Conservation (phyloP, 2,329 filamentous ascomycete genomes). For the Pezicula carpinea region DNA sequence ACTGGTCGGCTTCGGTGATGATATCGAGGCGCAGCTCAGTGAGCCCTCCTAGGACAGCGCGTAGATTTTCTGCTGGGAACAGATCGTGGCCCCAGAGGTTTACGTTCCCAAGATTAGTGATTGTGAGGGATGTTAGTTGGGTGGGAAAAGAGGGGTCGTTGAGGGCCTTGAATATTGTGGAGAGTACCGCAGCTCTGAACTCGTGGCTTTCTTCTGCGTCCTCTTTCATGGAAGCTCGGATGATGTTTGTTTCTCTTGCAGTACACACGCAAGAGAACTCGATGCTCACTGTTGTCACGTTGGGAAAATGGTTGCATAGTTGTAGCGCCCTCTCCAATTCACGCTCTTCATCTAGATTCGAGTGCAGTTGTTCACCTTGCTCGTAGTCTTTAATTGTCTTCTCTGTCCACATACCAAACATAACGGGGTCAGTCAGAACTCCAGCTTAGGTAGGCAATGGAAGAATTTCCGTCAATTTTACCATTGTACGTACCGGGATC, state of each 20-base stretch:
- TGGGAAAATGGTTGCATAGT: slow-evolving; percentile 4
- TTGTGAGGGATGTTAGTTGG: neutral
- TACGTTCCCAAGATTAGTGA: slow-evolving; percentile 6
- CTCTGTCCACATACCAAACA: no score
- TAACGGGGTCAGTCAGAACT: no score
- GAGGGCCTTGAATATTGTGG: slow-evolving; percentile 1
- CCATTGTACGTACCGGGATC: no score
- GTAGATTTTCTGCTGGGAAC: neutral
- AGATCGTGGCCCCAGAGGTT: slow-evolving; percentile 2
- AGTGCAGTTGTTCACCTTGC: neutral
- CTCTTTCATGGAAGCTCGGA: neutral
- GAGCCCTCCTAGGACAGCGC: neutral
- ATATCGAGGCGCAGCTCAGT: slow-evolving; percentile 3
- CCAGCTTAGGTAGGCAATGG: no score
- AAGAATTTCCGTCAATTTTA: no score
- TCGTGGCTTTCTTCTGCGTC: neutral
- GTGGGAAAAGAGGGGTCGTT: slow-evolving; percentile 1
- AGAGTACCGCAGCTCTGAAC: slow-evolving; percentile 3
- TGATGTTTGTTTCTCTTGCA: neutral
- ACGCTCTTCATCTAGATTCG: neutral
- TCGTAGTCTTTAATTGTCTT: neutral
- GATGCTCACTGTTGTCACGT: slow-evolving; percentile 1
- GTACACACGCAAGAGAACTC: slow-evolving; percentile 4
- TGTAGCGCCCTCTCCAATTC: neutral
- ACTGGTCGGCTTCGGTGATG: neutral